Percentiles rank a stretch among this genome's conserved stretches.
Conservation (phyloP, 1,139 yeast genomes). For the Taphrina confusa region DNA sequence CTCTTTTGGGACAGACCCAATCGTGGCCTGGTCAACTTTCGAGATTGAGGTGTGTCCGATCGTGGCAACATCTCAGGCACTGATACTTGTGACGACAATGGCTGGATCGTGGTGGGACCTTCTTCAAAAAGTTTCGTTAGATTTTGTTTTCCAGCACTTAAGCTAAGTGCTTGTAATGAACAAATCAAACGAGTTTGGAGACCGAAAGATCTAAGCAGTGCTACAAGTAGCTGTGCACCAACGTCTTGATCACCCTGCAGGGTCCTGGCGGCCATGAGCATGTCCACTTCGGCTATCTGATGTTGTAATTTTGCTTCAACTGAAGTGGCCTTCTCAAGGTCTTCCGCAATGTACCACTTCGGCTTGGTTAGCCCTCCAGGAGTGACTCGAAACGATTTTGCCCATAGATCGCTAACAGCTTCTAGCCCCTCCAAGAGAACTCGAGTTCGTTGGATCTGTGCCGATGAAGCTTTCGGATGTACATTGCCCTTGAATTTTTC, state of each 20-base stretch:
- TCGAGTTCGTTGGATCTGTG: conserved; percentile 56
- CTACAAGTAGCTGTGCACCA: conserved; percentile 85
- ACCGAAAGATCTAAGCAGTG: conserved; percentile 68
- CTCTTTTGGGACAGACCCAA: conserved; percentile 7
- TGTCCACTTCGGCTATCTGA: conserved; percentile 46
- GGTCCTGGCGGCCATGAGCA: conserved; percentile 50
- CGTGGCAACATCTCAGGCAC: background rate
- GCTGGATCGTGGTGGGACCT: too few relatives aligned
- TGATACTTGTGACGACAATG: background rate
- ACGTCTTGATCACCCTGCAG: conserved; percentile 74
- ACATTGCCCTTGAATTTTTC: conserved; percentile 50
- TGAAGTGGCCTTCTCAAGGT: conserved; percentile 39
- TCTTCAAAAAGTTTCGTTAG: conserved; percentile 12
- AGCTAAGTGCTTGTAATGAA: conserved; percentile 89
- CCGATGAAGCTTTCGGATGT: conserved; percentile 53
- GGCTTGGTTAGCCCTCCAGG: conserved; percentile 38
- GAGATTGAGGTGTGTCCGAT: background rate
- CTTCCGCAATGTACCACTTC: conserved; percentile 34
- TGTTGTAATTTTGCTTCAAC: conserved; percentile 7
- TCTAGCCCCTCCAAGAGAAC: conserved; percentile 73
- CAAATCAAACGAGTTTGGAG: conserved; percentile 72
- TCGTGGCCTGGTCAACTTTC: conserved; percentile 25
- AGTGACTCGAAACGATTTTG: conserved; percentile 41
- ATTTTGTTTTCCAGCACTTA: conserved; percentile 42
- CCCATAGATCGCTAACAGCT: conserved; percentile 55